These are phyloP conservation scores for Pichia insulana DNA, from an alignment of 805 yeast genomes.

Conservation along the genomic window DNA sequence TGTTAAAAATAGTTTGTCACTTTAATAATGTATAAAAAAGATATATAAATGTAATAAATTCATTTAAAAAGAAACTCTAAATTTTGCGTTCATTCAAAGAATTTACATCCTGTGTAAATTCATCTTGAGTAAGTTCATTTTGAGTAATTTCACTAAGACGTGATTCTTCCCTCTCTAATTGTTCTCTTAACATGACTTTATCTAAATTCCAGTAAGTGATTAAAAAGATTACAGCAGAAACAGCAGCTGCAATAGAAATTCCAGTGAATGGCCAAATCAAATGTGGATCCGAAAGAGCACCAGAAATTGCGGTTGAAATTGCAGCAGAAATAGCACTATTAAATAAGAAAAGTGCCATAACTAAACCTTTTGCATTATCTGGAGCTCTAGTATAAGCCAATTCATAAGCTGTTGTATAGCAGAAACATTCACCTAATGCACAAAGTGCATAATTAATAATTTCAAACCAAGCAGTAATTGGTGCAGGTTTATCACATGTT, in stretches of 20 bases:
- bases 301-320: slow-evolving; percentile 33
- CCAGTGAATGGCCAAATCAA: slow-evolving; percentile 37
- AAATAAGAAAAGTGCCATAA: slow-evolving; percentile 35
- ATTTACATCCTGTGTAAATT: slow-evolving; percentile 44
- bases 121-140: slow-evolving; percentile 5
- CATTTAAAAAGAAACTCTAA: too few species aligned
- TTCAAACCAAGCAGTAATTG: slow-evolving; percentile 20
- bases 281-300: slow-evolving; percentile 33
- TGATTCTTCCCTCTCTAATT: slow-evolving; percentile 13
- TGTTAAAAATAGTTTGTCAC: slow-evolving; percentile 11
- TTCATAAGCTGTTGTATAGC: slow-evolving; percentile 43
- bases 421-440: slow-evolving; percentile 47
- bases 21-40: not conserved
- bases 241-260: slow-evolving; percentile 30
- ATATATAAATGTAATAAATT: not conserved
- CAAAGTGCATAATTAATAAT: slow-evolving; percentile 34
- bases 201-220: slow-evolving; percentile 26
- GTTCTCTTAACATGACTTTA: slow-evolving; percentile 20
- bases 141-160: slow-evolving; percentile 1
- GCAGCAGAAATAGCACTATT: slow-evolving; percentile 41
- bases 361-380: slow-evolving; percentile 41
- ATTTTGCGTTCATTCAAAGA: not conserved
- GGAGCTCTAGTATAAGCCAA: slow-evolving; percentile 47
- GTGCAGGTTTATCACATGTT: slow-evolving; percentile 12
- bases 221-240: slow-evolving; percentile 26